Base-by-base conservation (phyloP, 352 stramenopile species). In the Thraustotheca clavata region DNA sequence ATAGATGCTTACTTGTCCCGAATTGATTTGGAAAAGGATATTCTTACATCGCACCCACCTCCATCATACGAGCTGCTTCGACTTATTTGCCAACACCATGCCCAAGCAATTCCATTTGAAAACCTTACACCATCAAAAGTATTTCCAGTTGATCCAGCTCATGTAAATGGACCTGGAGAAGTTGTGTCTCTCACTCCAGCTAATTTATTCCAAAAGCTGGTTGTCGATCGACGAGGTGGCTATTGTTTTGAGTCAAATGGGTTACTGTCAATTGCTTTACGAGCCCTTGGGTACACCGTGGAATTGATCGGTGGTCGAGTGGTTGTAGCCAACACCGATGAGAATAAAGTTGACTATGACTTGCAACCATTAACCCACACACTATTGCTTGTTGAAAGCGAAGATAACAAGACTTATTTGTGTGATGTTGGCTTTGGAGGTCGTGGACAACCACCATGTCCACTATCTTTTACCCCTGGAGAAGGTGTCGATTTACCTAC, bases 381-480 rank as follows among this genome's bases (percentile, higher is more conserved):
- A n/a, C n/a, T 54, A 18, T 27, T 61, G 31, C 52, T 61, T 33
- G 52, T 61, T 6, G 43, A 14, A 12, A 20, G 38, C 38, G 38
- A 16, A 18, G 43, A 50, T 14, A 14, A 22, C n/a, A 7, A 54
- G 11, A 9, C 9, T 8, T 65, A 52, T 24, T 31, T 65, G 4
- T 65, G 57, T 31, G 57, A 65, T n/a, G 57, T 65, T 1, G 57
- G 57, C 20, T 65, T 65, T 54, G 57, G 57, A 14, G 57, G 36
- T 5, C 35, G 57, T 6, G 57, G 57, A 11, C 8, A 54, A 46
- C 38, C 57, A 4, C 57, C 57, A 7, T 11, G 26, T 34, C 57
- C 57, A 29, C 31, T 65, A 18, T 31, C 5, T 4, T 16, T 65
- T 9, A 12, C n/a, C 9, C 4, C 57, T n/a, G n/a, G n/a, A n/a